Conservation (phyloP, 495 filamentous ascomycete genomes). For the Penicillium cosmopolitanum region DNA sequence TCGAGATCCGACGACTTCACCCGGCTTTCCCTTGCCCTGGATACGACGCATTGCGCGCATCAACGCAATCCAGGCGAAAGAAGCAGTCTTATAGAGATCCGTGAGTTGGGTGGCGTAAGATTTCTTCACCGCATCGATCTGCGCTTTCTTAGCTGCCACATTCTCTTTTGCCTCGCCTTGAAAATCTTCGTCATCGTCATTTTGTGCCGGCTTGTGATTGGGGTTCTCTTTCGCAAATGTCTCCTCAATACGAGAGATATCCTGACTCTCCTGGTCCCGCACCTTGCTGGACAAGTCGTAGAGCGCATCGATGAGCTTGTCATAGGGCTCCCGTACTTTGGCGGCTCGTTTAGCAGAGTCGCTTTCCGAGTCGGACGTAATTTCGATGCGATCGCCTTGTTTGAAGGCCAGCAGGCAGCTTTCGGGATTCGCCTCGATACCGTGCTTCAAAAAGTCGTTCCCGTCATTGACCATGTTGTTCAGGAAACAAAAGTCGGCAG, state of each 20-base stretch:
- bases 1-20: slow-evolving; percentile 73
- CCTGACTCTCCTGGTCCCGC: slow-evolving; percentile 70
- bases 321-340: slow-evolving; percentile 78
- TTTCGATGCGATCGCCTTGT: slow-evolving; percentile 82
- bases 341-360: slow-evolving; percentile 68
- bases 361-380: slow-evolving; percentile 69
- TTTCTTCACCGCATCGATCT: slow-evolving; percentile 72
- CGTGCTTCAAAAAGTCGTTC: slow-evolving; percentile 77
- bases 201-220: slow-evolving; percentile 46
- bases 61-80: slow-evolving; percentile 90
- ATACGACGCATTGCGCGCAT: slow-evolving; percentile 93
- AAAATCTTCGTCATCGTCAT: slow-evolving; percentile 67
- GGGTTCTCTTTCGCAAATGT: slow-evolving; percentile 39
- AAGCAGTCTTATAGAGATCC: slow-evolving; percentile 75
- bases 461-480: slow-evolving; percentile 72
- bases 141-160: slow-evolving; percentile 60
- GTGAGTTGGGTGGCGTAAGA: slow-evolving; percentile 69
- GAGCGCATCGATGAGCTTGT: slow-evolving; percentile 79
- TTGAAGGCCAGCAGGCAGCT: slow-evolving; percentile 88
- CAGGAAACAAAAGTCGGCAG: slow-evolving; percentile 87
- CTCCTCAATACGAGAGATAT: slow-evolving; percentile 74
- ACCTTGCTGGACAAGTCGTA: slow-evolving; percentile 77
- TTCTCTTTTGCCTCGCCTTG: slow-evolving; percentile 56
- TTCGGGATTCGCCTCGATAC: slow-evolving; percentile 88
- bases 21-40: slow-evolving; percentile 84